Evolutionary conservation across 164 flowering plant species (phyloP).

Genomic region (Vitis rupestris): DNA sequence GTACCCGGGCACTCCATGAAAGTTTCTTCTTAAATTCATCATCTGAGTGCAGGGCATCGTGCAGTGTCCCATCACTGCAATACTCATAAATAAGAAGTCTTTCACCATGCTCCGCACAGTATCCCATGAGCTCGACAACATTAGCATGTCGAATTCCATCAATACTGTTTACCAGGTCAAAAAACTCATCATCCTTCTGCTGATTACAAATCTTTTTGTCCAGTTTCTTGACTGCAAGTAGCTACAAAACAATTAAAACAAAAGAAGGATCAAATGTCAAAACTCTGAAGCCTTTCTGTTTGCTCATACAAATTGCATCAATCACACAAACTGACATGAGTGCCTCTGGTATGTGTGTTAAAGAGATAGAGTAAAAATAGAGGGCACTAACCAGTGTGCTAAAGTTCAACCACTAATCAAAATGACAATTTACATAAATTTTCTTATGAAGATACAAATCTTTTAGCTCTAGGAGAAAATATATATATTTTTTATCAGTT

Average conservation of each 20-base stretch:
- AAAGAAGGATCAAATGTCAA: slow-evolving; percentile 8
- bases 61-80: slow-evolving; percentile 76
- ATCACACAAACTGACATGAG: background rate
- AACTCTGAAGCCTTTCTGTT: slow-evolving; percentile 9
- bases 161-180: slow-evolving; percentile 73
- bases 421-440: too few relatives aligned
- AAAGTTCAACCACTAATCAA: too few relatives aligned
- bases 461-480: too few relatives aligned
- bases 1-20: slow-evolving; percentile 81
- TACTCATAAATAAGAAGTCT: slow-evolving; percentile 80
- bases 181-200: slow-evolving; percentile 67
- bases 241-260: slow-evolving; percentile 25
- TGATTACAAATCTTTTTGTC: slow-evolving; percentile 53
- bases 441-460: too few relatives aligned
- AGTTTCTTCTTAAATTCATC: slow-evolving; percentile 60
- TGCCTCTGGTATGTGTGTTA: too few relatives aligned
- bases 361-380: too few relatives aligned
- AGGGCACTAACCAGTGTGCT: too few relatives aligned
- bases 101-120: slow-evolving; percentile 87
- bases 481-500: too few relatives aligned
- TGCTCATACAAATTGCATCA: background rate
- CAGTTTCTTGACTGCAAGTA: slow-evolving; percentile 73
- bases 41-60: slow-evolving; percentile 76
- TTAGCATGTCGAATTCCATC: slow-evolving; percentile 78
- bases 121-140: slow-evolving; percentile 87